These are phyloP conservation scores for Sclerotinia borealis DNA, from an alignment of 2,329 filamentous ascomycete species.

Conservation along the genomic window DNA sequence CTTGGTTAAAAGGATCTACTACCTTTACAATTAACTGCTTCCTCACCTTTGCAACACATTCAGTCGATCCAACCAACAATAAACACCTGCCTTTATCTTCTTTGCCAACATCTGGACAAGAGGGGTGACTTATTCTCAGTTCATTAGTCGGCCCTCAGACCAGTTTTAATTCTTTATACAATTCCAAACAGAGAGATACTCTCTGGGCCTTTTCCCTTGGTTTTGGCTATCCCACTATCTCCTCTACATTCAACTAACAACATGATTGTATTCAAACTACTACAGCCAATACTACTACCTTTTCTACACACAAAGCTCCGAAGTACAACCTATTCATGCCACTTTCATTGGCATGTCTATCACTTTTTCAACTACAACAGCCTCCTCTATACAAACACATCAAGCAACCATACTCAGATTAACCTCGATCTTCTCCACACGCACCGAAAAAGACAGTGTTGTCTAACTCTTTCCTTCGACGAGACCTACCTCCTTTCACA, in stretches of 20 bases:
- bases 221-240: neutral
- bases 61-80: no score
- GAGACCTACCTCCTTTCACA: neutral
- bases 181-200: neutral
- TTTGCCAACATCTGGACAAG: neutral
- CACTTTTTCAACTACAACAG: neutral
- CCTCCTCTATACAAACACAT: neutral
- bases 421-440: no score
- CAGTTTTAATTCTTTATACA: neutral
- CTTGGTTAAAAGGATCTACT: neutral
- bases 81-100: neutral
- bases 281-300: neutral
- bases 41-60: neutral
- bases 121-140: fast-evolving
- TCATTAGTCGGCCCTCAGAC: neutral
- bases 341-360: neutral
- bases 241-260: neutral
- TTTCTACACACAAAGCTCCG: no score
- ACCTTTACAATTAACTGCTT: neutral
- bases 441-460: neutral
- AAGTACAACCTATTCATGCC: neutral
- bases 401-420: no score
- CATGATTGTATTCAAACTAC: no score
- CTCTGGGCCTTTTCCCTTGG: neutral
- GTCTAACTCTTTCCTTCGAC: neutral